phyloP scores from a whole-genome alignment of 2,329 filamentous ascomycete species.

The Nigrospora oryzae region DNA sequence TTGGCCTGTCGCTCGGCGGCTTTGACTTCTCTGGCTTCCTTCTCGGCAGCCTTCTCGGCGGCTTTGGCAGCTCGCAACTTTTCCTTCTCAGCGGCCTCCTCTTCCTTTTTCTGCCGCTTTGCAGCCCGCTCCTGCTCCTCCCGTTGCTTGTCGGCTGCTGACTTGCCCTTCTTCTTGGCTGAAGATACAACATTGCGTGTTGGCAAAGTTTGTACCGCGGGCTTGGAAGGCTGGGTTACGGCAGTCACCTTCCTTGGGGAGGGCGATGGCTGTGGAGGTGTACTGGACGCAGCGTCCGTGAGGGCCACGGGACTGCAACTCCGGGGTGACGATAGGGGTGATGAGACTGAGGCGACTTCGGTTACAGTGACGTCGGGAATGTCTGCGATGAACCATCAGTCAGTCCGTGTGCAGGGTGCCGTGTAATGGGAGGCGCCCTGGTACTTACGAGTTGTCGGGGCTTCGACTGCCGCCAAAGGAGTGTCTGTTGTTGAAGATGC shows the following conservation, averaged over 20 bases:
- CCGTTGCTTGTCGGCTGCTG: constrained; percentile 24
- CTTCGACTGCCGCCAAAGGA: neutral
- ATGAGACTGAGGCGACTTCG: constrained; percentile 2
- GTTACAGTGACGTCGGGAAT: constrained; percentile 2
- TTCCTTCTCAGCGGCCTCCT: constrained; percentile 39
- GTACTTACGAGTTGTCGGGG: neutral
- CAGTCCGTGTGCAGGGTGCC: neutral
- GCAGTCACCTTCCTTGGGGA: constrained; percentile 20
- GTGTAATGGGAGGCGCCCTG: neutral
- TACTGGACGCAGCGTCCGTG: constrained; percentile 33
- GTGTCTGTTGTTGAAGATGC: constrained; percentile 8
- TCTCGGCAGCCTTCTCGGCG: constrained; percentile 12
- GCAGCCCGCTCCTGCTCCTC: constrained; percentile 31
- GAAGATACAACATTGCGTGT: constrained; percentile 1
- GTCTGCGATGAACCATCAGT: neutral
- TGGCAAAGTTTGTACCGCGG: constrained; percentile 5
- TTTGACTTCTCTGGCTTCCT: constrained; percentile 7
- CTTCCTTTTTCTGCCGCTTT: constrained; percentile 40
- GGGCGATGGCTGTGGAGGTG: constrained; percentile 25
- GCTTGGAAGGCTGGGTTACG: constrained; percentile 8
- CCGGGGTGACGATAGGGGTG: constrained; percentile 10
- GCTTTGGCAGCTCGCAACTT: constrained; percentile 28
- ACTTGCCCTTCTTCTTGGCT: constrained; percentile 28
- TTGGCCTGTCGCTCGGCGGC: constrained; percentile 12
- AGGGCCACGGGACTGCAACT: constrained; percentile 24